phyloP scores from a whole-genome alignment of 1,284 basidiomycete species.

The Thecaphora thlaspeos region DNA sequence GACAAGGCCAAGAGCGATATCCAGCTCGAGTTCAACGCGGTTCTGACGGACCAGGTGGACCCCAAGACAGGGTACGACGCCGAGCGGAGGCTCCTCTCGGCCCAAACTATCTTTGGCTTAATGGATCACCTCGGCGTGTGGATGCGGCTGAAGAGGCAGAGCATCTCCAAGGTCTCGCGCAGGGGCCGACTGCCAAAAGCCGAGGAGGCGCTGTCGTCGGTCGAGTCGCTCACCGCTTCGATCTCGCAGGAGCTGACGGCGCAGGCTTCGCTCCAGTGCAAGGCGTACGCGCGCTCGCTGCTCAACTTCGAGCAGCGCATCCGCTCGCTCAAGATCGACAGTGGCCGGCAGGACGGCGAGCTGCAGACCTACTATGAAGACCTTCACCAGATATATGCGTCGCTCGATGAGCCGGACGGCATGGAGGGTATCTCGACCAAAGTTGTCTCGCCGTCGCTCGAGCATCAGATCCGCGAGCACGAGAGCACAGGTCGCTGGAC shows the following conservation, averaged over 20 bases:
- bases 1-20: conserved; percentile 67
- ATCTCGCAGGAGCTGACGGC: conserved; percentile 89
- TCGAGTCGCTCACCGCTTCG: conserved; percentile 76
- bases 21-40: conserved; percentile 73
- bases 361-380: conserved; percentile 78
- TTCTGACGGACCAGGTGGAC: conserved; percentile 80
- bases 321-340: conserved; percentile 43
- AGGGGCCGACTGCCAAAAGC: conserved; percentile 10
- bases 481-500: conserved; percentile 98
- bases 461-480: conserved; percentile 96
- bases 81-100: conserved; percentile 48
- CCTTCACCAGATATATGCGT: conserved; percentile 92
- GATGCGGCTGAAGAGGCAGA: conserved; percentile 64
- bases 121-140: conserved; percentile 94
- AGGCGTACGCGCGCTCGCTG: conserved; percentile 86
- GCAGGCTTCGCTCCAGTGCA: conserved; percentile 87
- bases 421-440: conserved; percentile 96
- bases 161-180: conserved; percentile 27
- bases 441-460: conserved; percentile 83
- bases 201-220: conserved; percentile 54
- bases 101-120: conserved; percentile 87
- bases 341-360: conserved; percentile 37
- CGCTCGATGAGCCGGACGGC: conserved; percentile 95
- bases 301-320: conserved; percentile 82
- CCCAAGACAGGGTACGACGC: conserved; percentile 31